Evolutionary conservation across 495 filamentous ascomycete genomes (phyloP), one percentile per base, ranked within the genome.

Genomic region (Pseudomonodictys pantanalensis): DNA sequence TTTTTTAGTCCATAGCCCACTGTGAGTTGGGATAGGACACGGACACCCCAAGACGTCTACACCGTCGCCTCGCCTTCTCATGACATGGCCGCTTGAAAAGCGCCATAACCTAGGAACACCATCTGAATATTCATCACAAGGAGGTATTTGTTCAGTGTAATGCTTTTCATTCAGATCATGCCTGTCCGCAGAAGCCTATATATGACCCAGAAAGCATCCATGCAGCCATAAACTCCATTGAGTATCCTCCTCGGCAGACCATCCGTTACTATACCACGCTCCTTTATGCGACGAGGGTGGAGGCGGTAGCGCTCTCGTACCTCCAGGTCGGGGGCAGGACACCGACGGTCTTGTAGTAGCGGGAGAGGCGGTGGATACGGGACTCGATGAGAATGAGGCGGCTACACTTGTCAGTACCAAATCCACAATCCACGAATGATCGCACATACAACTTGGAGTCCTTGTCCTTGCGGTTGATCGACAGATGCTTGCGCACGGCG

Each of bases 391-490:
- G 88, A 88, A 99, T 97, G 57, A 99, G 87, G 73, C 92, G 91
- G 89, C 58, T 62, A 35, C 17, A 35, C 24, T 0, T 44, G 49
- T 64, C 38, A 64, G 61, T 15, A 15, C 28, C 20, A 18, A 2
- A 26, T 39, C 12, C 8, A 18, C 18, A 29, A 9, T 23, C 29
- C 18, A 8, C 18, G 11, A 4, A 17, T 28, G 11, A 45, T 5
- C 28, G 23, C 18, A 58, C 60, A 28, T 63, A 60, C 51, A 98
- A 97, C 83, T 98, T 98, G 83, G 85, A 86, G 83, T 97, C 93
- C 81, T 90, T 95, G 86, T 97, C 93, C 84, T 99, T 99, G 77
- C 93, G 91, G 85, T 99, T 99, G 78, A 90, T 88, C 84, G 97
- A 92, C 67, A 99, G 90, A 81, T 97, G 95, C 90, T 99, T 99